A percentile compares a stretch with the other conserved stretches of the same genome.
phyloP scores from a whole-genome alignment of 2,329 filamentous ascomycete species.

The Hyphodiscus sp. region DNA sequence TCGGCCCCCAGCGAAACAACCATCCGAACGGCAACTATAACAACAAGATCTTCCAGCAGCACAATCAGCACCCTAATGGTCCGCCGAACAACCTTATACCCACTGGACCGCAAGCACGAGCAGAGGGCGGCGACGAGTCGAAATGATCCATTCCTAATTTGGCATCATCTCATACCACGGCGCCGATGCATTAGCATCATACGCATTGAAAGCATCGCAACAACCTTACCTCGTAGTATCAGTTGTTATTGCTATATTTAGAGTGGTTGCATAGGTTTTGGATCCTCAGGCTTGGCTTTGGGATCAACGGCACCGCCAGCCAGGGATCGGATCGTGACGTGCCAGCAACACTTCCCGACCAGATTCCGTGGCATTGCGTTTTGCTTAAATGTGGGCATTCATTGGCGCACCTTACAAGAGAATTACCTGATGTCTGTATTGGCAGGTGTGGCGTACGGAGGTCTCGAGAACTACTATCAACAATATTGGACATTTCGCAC shows the following conservation, averaged over 20 bases:
- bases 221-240: constrained; percentile 17
- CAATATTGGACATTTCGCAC: constrained; percentile 24
- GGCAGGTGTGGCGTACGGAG: constrained; percentile 22
- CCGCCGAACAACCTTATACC: constrained; percentile 32
- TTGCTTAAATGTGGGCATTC: constrained; percentile 23
- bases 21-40: constrained; percentile 44
- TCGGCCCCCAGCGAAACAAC: constrained; percentile 45
- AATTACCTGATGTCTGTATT: constrained; percentile 25
- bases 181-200: constrained; percentile 29
- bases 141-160: constrained; percentile 35
- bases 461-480: constrained; percentile 21
- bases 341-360: constrained; percentile 14
- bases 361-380: constrained; percentile 24
- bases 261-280: constrained; percentile 23
- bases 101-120: constrained; percentile 32
- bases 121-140: constrained; percentile 38
- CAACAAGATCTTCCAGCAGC: constrained; percentile 44
- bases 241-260: constrained; percentile 23
- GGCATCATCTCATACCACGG: constrained; percentile 14
- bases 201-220: constrained; percentile 18
- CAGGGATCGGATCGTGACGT: constrained; percentile 19
- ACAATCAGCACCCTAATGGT: constrained; percentile 33
- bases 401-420: constrained; percentile 10
- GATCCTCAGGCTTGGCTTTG: constrained; percentile 22
- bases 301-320: constrained; percentile 12